A percentile compares a stretch with the other conserved stretches of the same genome.
Evolutionary conservation across 1,139 yeast species (phyloP).

Genomic region (Blastobotrys proliferans): DNA sequence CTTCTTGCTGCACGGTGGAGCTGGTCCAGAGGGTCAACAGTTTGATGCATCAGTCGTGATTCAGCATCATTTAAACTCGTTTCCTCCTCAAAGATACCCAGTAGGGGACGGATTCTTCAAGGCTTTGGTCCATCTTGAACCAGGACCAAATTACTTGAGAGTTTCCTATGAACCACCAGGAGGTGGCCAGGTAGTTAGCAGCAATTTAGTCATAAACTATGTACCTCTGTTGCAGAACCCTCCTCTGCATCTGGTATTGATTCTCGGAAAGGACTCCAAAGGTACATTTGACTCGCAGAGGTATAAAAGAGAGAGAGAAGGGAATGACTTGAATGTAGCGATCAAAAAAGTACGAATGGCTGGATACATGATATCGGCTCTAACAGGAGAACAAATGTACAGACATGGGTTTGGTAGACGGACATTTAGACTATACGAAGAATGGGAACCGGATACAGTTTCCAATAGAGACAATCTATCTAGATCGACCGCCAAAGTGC

Average conservation of each 20-base stretch:
- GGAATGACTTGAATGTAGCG: conserved; percentile 71
- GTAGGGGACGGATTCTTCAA: conserved; percentile 70
- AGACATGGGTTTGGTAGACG: conserved; percentile 69
- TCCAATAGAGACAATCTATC: conserved; percentile 40
- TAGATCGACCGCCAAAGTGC: conserved; percentile 71
- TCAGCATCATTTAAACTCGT: conserved; percentile 45
- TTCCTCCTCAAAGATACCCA: conserved; percentile 70
- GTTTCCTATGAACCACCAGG: conserved; percentile 27
- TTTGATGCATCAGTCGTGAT: conserved; percentile 40
- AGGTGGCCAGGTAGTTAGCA: conserved; percentile 4
- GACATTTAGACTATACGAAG: conserved; percentile 76
- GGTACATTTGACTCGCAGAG: conserved; percentile 69
- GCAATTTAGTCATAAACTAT: conserved; percentile 43
- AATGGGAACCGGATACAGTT: conserved; percentile 48
- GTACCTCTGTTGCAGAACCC: conserved; percentile 63
- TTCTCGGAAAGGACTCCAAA: conserved; percentile 75
- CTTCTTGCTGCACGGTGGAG: conserved; percentile 33
- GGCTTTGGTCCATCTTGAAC: conserved; percentile 64
- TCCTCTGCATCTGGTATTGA: conserved; percentile 73
- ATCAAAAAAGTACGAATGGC: conserved; percentile 74
- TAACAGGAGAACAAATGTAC: conserved; percentile 87
- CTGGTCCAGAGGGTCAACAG: conserved; percentile 26
- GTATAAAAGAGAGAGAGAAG: conserved; percentile 52
- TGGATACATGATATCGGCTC: conserved; percentile 89
- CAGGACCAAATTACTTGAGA: conserved; percentile 44